These are phyloP conservation scores for Talaromyces adpressus DNA, from an alignment of 495 filamentous ascomycete species.

Conservation along the genomic window DNA sequence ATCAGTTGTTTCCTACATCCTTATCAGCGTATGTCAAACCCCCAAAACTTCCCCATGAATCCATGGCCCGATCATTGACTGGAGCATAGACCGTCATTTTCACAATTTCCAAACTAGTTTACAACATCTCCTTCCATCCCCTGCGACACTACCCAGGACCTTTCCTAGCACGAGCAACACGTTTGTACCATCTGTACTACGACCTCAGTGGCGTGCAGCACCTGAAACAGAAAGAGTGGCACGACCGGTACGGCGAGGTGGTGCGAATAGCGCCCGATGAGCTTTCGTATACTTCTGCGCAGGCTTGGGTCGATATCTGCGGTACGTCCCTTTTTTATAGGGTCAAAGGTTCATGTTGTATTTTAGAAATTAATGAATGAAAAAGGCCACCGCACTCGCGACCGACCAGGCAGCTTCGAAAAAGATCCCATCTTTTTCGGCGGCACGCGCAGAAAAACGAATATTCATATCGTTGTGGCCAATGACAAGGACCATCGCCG, in stretches of 20 bases:
- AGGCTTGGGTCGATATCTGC: constrained; percentile 17
- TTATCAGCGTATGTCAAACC: background rate
- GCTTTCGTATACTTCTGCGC: constrained; percentile 16
- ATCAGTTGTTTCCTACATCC: background rate
- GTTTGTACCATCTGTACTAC: constrained; percentile 10
- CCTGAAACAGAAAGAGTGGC: constrained; percentile 13
- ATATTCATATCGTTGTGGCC: constrained; percentile 16
- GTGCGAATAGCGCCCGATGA: constrained; percentile 19
- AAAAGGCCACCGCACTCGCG: constrained; percentile 1
- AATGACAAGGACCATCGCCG: constrained; percentile 36
- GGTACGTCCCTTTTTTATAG: constrained; percentile 13
- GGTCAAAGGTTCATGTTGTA: background rate
- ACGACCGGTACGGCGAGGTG: constrained; percentile 21
- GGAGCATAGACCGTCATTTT: background rate
- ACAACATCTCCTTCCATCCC: constrained; percentile 27
- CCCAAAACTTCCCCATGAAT: background rate
- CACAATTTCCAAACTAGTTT: constrained; percentile 10
- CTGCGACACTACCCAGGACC: constrained; percentile 24
- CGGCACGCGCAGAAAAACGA: background rate
- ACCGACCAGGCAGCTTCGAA: constrained; percentile 5
- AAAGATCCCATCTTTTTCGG: background rate
- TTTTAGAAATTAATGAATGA: background rate
- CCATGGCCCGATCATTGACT: background rate
- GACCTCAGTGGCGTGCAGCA: constrained; percentile 8
- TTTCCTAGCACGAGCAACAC: constrained; percentile 16